phyloP scores from a whole-genome alignment of 352 stramenopile genomes.

The Blastocystis sp. region DNA sequence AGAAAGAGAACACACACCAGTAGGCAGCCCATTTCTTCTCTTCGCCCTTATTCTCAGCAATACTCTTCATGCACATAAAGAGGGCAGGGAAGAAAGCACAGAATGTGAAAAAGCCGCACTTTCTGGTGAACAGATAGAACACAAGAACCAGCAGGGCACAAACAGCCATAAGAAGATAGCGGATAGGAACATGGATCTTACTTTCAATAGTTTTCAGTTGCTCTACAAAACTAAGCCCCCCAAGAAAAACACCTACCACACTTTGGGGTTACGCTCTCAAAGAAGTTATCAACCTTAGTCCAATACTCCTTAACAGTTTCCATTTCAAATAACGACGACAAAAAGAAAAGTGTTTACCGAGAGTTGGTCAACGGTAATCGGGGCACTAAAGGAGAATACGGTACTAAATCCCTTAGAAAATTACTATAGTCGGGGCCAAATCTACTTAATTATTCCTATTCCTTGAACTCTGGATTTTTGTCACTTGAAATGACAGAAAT shows the following conservation, averaged over 20 bases:
- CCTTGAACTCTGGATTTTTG: too few relatives aligned
- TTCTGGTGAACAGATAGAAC: constrained; percentile 5
- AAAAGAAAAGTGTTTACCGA: not conserved
- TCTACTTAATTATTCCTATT: not conserved
- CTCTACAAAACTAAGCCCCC: not conserved
- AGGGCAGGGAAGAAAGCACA: not conserved
- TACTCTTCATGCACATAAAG: not conserved
- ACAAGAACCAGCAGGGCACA: not conserved
- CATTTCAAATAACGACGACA: constrained; percentile 46
- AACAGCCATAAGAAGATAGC: constrained; percentile 32
- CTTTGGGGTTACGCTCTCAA: constrained; percentile 33
- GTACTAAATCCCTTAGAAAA: not conserved
- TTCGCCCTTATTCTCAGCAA: constrained; percentile 14
- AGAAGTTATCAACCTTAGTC: constrained; percentile 26
- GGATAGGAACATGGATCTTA: constrained; percentile 23
- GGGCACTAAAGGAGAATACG: not conserved
- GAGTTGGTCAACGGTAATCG: not conserved
- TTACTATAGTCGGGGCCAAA: not conserved
- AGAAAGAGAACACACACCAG: constrained; percentile 32
- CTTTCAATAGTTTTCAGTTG: not conserved
- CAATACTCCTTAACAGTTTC: constrained; percentile 49
- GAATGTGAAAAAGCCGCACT: constrained; percentile 3
- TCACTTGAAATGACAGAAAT: not conserved
- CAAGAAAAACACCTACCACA: not conserved
- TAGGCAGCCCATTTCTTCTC: constrained; percentile 55